Base-by-base conservation (phyloP, 352 stramenopile species). In the Globisporangium barbulae region DNA sequence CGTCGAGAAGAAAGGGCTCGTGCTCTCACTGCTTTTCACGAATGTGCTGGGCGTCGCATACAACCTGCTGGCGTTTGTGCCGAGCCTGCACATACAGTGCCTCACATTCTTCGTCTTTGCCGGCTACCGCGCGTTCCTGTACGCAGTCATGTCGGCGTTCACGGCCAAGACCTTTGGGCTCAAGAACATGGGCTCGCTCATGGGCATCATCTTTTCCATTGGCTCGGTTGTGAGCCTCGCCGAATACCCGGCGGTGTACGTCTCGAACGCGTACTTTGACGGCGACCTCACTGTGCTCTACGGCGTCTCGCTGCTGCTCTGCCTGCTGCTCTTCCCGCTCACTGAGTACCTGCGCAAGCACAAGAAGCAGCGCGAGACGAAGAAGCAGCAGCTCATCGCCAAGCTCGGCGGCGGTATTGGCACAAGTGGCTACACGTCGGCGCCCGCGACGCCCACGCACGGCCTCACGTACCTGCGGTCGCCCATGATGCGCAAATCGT, bases 81-180 rank as follows among this genome's bases (percentile, higher is more conserved):
- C 86, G 21, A 77, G 57, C 25, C 75, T 94, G 2, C 64, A 72
- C 3, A 49, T 94, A 13, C 88, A 96, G 55, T 84, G 74, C 42
- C 17, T 89, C 15, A 81, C 85, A 5, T 93, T 93, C 67, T 78
- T 91, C 61, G 49, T 93, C 0, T 96, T 96, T 54, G 91, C 88
- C 0, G 83, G 79, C 15, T 96, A 89, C 65, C 86, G 88, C 15
- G 88, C 86, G 17, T 96, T 94, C 67, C 63, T 96, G 58, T 96
- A 96, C 53, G 86, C 88, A 1, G 85, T 90, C 31, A 90, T 96
- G 63, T 94, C 88, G 31, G 81, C 86, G 2, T 96, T 94, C 69
- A 90, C 83, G 0, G 86, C 85, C 52, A 94, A 94, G 68, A 94
- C 81, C 2, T 96, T 94, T 74, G 88, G 88, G 6, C 78, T 94